Conservation (phyloP, 495 filamentous ascomycete genomes). For the Aspergillus ellipticus region DNA sequence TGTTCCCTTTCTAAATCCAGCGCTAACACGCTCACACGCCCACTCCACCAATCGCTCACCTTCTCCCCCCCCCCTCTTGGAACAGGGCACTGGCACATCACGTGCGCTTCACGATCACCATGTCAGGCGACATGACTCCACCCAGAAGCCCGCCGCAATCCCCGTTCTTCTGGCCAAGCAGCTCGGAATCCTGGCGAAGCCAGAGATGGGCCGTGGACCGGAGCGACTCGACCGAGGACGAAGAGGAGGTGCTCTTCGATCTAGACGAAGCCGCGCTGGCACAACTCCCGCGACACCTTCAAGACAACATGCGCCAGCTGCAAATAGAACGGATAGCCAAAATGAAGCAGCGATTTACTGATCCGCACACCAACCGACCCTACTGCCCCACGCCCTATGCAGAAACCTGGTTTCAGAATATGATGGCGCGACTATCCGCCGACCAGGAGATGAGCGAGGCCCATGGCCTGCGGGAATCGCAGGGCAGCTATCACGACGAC, state of each 20-base stretch:
- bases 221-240: constrained; percentile 13
- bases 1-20: neutral
- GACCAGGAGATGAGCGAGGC: constrained; percentile 2
- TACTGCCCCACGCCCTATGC: neutral
- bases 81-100: neutral
- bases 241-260: constrained; percentile 25
- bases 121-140: neutral
- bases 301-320: constrained; percentile 24
- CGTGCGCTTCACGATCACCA: neutral
- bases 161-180: neutral
- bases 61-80: neutral
- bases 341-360: constrained; percentile 1
- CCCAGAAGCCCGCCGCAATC: neutral
- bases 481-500: neutral
- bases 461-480: neutral
- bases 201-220: neutral
- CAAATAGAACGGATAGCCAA: constrained; percentile 20
- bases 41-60: neutral
- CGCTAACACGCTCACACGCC: neutral
- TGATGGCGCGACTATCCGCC: constrained; percentile 5
- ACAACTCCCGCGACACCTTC: constrained; percentile 20
- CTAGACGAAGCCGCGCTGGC: constrained; percentile 23
- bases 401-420: constrained; percentile 14
- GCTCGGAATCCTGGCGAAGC: neutral
- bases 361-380: neutral